A percentile compares a stretch with the other conserved stretches of the same genome.
Conservation (phyloP, 2,329 filamentous ascomycete genomes). For the Sporothrix brunneoviolacea region DNA sequence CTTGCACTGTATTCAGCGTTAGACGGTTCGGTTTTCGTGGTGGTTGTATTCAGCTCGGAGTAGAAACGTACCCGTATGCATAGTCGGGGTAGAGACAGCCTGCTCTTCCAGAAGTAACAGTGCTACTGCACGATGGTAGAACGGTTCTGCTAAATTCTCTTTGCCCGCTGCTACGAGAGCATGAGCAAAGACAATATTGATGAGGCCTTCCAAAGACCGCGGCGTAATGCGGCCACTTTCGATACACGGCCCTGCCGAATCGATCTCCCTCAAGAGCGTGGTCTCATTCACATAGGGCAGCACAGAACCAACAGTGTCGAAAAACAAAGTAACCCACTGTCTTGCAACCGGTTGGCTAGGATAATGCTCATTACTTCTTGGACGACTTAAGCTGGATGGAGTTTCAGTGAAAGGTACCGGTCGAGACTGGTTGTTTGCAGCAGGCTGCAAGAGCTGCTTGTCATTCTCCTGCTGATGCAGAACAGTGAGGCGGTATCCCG, state of each 20-base stretch:
- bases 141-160: conserved; percentile 21
- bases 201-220: conserved; percentile 17
- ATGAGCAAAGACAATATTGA: conserved; percentile 26
- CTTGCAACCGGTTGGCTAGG: conserved; percentile 17
- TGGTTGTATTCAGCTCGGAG: no score
- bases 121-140: conserved; percentile 22
- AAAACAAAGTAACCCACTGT: conserved; percentile 22
- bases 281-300: conserved; percentile 23
- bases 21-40: no score
- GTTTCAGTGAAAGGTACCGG: background rate
- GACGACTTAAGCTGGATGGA: no score
- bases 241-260: conserved; percentile 3
- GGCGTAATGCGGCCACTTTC: background rate
- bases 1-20: no score
- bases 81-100: conserved; percentile 17
- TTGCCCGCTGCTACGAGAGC: conserved; percentile 20
- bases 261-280: conserved; percentile 18
- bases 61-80: no score
- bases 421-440: background rate
- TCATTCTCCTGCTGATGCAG: conserved; percentile 4
- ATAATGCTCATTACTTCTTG: conserved; percentile 6
- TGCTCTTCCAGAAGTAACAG: conserved; percentile 24
- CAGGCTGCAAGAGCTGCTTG: background rate
- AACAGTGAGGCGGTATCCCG: conserved; percentile 16
- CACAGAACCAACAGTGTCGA: conserved; percentile 25